Percentiles rank a stretch among this genome's conserved stretches.
Evolutionary conservation across 192 early-diverging fungal genomes (phyloP).

Genomic region (Backusella morwellensis): DNA sequence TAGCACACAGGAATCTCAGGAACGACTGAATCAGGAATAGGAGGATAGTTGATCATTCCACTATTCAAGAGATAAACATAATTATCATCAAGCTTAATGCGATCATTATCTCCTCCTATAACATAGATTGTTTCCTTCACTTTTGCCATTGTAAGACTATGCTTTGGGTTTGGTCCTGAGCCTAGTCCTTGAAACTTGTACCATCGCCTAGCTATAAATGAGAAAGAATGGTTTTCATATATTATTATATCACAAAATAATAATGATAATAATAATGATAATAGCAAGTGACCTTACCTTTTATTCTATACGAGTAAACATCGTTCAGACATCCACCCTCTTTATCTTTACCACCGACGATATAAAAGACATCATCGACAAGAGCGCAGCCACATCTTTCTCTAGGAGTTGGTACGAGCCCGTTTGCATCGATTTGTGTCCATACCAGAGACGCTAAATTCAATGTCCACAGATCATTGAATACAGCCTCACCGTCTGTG

Average conservation of each 20-base stretch:
- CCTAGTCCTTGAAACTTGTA: constrained; percentile 44
- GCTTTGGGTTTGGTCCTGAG: constrained; percentile 36
- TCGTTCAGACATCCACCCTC: constrained; percentile 45
- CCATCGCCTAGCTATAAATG: constrained; percentile 36
- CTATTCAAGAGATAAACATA: constrained; percentile 42
- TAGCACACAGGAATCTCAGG: not conserved
- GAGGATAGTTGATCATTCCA: constrained; percentile 47
- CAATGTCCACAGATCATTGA: constrained; percentile 58
- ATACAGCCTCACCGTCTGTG: constrained; percentile 44
- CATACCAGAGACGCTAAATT: constrained; percentile 40
- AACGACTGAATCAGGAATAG: constrained; percentile 8
- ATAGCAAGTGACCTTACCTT: constrained; percentile 27
- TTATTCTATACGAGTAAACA: constrained; percentile 47
- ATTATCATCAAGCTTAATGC: constrained; percentile 13
- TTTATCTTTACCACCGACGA: constrained; percentile 46
- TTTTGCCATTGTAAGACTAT: constrained; percentile 42
- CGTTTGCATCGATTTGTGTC: constrained; percentile 37
- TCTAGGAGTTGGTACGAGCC: constrained; percentile 43
- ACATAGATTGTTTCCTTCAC: constrained; percentile 46
- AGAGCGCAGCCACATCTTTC: constrained; percentile 34
- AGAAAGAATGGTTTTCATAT: not conserved
- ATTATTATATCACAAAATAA: not conserved
- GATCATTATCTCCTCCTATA: constrained; percentile 49
- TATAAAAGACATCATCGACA: constrained; percentile 49
- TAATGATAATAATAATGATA: not conserved